Percentiles rank a stretch among this genome's conserved stretches.
Conservation (phyloP, 805 yeast species). For the Monosporozyma solicola region DNA sequence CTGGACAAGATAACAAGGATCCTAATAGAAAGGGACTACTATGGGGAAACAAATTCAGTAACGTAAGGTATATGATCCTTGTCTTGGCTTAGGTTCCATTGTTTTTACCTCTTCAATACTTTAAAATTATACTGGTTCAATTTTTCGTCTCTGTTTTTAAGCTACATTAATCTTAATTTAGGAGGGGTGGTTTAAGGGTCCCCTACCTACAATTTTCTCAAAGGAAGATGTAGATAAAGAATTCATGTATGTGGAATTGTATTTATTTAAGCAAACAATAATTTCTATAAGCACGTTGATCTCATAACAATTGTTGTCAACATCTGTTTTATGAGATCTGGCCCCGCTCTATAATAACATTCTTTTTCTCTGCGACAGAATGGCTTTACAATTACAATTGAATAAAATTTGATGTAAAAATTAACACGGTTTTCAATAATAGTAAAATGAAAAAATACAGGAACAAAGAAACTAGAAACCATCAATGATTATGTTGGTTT, state of each 20-base stretch:
- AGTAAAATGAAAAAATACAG: not conserved
- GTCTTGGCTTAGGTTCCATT: not conserved
- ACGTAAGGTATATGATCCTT: not conserved
- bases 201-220: not conserved
- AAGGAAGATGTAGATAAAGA: too few relatives aligned
- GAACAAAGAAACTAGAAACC: not conserved
- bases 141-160: not conserved
- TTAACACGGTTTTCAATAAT: not conserved
- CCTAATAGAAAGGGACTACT: not conserved
- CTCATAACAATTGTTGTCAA: not conserved
- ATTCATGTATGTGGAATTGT: not conserved
- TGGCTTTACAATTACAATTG: not conserved
- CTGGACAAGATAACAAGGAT: not conserved
- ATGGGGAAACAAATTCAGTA: too few relatives aligned
- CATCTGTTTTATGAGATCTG: not conserved
- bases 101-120: not conserved
- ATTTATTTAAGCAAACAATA: not conserved
- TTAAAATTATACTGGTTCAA: too few relatives aligned
- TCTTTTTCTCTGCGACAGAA: not conserved
- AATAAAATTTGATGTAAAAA: not conserved
- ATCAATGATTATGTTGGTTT: not conserved
- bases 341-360: not conserved
- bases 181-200: not conserved
- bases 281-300: not conserved
- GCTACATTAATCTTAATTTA: not conserved